Evolutionary conservation across 75 land plant species (phyloP), one percentile per base, ranked within the genome.

Genomic region (Chamaecyparis obtusa): DNA sequence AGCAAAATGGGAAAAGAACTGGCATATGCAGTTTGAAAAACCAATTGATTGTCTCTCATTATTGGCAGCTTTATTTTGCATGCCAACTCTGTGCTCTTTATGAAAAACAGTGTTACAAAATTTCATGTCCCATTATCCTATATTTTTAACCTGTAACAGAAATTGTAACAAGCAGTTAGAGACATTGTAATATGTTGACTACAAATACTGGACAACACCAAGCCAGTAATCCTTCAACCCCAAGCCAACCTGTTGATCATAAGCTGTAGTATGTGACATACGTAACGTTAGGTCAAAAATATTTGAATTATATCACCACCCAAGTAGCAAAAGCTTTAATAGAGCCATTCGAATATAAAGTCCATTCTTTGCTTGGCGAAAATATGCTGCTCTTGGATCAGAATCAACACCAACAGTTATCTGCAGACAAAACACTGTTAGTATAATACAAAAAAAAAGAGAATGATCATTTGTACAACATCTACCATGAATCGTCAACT

Each of bases 341-440:
- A 98, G 90, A 60, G 99, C 99, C 99, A 98, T 98, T 36, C 99
- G 90, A 72, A 98, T 96, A 81, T 92, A 98, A n/a, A 98, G 96
- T 39, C 99, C 99, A 87, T 98, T 98, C 89, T 98, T 95, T 19
- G 99, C 99, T 89, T 98, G 99, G 43, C 99, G 93, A 85, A 98
- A 98, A 87, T 98, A 98, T 55, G 99, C 99, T 87, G 99, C 99
- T 87, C 99, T 91, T 46, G 97, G 96, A 93, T 98, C 99, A 79
- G 41, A 80, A 91, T 97, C 99, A 27, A 98, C 97, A 56, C 97
- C 97, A 75, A 94, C 92, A 8, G 97, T 94, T 33, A 98, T 97
- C 99, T 98, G 92, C 84, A 85, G 30, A 86, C 21, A 27, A 21
- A 6, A 80, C 48, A 24, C 44, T 44, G 13, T 80, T 43, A 80